A percentile compares a stretch with the other conserved stretches of the same genome.
phyloP scores from a whole-genome alignment of 108 stramenopile species.

The Schizochytrium sp. region DNA sequence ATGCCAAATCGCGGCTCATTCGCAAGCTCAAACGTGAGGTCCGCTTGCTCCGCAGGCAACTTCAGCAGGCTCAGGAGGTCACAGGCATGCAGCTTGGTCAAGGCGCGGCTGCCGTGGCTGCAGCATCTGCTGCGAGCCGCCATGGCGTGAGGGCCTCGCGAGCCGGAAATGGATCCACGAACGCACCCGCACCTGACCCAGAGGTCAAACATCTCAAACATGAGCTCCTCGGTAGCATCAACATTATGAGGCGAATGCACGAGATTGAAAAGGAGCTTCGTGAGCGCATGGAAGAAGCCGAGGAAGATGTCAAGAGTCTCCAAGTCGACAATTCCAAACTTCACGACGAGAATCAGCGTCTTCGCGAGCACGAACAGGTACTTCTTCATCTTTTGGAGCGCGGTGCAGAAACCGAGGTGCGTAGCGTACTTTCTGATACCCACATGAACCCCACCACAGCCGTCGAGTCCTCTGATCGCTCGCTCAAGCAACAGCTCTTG shows the following conservation, averaged over 20 bases:
- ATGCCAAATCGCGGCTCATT: not conserved
- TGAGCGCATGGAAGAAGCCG: conserved; percentile 12
- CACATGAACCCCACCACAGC: not conserved
- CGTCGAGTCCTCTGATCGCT: not conserved
- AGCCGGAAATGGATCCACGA: too few relatives aligned
- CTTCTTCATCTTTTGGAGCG: not conserved
- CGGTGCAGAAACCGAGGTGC: not conserved
- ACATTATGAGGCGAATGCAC: not conserved
- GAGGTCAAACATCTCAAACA: not conserved
- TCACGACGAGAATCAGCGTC: not conserved
- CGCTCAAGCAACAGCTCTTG: not conserved
- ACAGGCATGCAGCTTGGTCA: not conserved
- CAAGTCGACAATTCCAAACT: not conserved
- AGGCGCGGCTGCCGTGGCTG: not conserved
- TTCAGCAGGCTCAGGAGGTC: not conserved
- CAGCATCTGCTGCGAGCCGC: not conserved
- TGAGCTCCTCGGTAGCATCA: not conserved
- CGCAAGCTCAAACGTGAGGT: not conserved
- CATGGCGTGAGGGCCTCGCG: not conserved
- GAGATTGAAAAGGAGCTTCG: not conserved
- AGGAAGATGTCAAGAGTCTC: not conserved
- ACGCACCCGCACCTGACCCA: too few relatives aligned
- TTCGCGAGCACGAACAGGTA: conserved; percentile 4
- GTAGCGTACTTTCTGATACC: not conserved
- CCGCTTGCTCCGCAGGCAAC: not conserved